Conservation (phyloP, 73 alveolate species). For the Durusdinium trenchii region DNA sequence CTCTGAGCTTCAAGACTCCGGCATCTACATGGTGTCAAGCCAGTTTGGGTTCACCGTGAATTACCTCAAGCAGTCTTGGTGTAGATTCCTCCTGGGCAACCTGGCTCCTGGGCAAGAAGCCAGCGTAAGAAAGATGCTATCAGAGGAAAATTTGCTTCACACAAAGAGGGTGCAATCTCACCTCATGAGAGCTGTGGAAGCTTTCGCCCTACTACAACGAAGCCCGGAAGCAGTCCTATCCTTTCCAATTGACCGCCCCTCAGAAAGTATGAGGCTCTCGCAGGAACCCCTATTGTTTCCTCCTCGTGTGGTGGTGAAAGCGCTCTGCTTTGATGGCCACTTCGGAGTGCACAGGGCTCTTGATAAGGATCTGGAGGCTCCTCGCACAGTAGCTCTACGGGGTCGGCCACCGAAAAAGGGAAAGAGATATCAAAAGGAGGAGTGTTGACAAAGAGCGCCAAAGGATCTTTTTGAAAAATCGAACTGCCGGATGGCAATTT, state of each 20-base stretch:
- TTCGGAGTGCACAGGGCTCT: not conserved
- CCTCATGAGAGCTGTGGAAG: conserved; percentile 33
- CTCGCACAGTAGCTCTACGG: not conserved
- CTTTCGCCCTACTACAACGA: conserved; percentile 3
- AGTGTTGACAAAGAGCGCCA: conserved; percentile 9
- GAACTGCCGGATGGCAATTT: conserved; percentile 27
- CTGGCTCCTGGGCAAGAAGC: conserved; percentile 31
- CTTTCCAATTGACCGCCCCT: conserved; percentile 18
- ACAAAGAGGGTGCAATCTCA: not conserved
- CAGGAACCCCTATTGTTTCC: not conserved
- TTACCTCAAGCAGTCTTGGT: not conserved
- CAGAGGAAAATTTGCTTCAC: not conserved
- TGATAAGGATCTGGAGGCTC: not conserved
- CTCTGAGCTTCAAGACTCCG: not conserved
- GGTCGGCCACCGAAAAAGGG: not conserved
- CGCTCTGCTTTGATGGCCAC: conserved; percentile 31
- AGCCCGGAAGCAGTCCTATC: not conserved
- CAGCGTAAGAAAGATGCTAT: not conserved
- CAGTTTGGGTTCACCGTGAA: not conserved
- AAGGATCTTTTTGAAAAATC: not conserved
- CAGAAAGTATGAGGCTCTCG: not conserved
- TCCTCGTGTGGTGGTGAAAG: not conserved
- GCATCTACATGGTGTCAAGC: not conserved
- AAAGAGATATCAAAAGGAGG: not conserved
- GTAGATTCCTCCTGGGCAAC: conserved; percentile 2